Evolutionary conservation across 805 yeast species (phyloP).

Genomic region (Starmerella bombicola): DNA sequence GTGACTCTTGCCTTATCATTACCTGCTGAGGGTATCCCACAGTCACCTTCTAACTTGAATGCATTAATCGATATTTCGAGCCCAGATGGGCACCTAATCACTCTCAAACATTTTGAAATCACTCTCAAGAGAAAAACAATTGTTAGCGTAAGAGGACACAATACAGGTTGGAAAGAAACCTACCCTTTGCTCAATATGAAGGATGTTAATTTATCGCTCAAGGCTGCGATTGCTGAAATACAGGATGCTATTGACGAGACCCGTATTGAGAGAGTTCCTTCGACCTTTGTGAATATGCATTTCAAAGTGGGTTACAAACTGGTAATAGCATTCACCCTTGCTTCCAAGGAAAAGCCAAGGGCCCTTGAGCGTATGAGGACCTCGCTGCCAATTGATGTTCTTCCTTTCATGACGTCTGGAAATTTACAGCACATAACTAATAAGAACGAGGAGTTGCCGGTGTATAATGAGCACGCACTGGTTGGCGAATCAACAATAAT

Average conservation of each 20-base stretch:
- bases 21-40: constrained; percentile 16
- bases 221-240: constrained; percentile 10
- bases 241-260: constrained; percentile 7
- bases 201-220: constrained; percentile 4
- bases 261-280: constrained; percentile 8
- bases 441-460: constrained; percentile 6
- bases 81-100: constrained; percentile 8
- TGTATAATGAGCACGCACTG: constrained; percentile 5
- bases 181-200: background rate
- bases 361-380: constrained; percentile 7
- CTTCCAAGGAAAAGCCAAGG: constrained; percentile 12
- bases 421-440: background rate
- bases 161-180: constrained; percentile 7
- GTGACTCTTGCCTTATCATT: constrained; percentile 5
- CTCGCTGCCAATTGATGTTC: constrained; percentile 9
- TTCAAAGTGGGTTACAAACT: constrained; percentile 16
- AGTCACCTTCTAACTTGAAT: constrained; percentile 9
- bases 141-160: constrained; percentile 16
- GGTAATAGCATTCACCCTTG: constrained; percentile 9
- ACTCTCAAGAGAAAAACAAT: constrained; percentile 14
- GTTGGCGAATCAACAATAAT: constrained; percentile 6
- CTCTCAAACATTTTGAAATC: constrained; percentile 5
- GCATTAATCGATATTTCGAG: constrained; percentile 7
- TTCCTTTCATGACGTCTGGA: constrained; percentile 2
- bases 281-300: constrained; percentile 12